Evolutionary conservation across 768 basidiomycete genomes (phyloP), one percentile per base, ranked within the genome.

Genomic region (Pleurotus salmoneostramineus): DNA sequence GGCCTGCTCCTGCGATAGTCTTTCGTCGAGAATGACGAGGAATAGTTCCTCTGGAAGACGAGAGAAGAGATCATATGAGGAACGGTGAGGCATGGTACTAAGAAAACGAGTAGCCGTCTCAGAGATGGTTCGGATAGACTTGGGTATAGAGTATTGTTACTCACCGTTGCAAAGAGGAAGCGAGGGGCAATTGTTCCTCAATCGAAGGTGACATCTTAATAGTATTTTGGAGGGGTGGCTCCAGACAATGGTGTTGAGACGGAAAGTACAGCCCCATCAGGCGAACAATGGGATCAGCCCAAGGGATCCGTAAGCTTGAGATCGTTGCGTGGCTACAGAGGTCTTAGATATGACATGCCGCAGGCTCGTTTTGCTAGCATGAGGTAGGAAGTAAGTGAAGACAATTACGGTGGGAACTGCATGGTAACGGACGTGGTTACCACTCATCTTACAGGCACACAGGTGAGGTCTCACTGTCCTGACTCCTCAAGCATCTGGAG

Each of bases 41-140:
- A 55, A 40, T 6, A 55, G 36, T n/a, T 55, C 52, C 21, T 42
- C 27, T n/a, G 52, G 52, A 31, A 55, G 40, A 49, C 48, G 6
- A 32, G 8, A 49, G 48, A 27, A 27, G 21, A 27, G 21, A 27
- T 27, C 21, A 27, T 27, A 27, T 27, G 21, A 27, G 21, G 21
- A 27, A 27, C 21, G 21, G 21, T 27, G 21, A 27, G 21, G 21
- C 21, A 27, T 27, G 21, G 21, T 27, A 27, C 21, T 27, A 27
- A 27, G 21, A 27, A 27, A 1, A 27, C 21, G 21, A 27, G 21
- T 27, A 27, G n/a, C n/a, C n/a, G n/a, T n/a, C n/a, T 27, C 21
- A 27, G 21, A 27, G 21, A 27, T 27, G 21, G 21, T 27, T 27
- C 21, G 21, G 21, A 27, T 27, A 27, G 21, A 27, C 21, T 27